These are phyloP conservation scores for Hortaea werneckii DNA, from an alignment of 2,329 filamentous ascomycete species.

Conservation along the genomic window DNA sequence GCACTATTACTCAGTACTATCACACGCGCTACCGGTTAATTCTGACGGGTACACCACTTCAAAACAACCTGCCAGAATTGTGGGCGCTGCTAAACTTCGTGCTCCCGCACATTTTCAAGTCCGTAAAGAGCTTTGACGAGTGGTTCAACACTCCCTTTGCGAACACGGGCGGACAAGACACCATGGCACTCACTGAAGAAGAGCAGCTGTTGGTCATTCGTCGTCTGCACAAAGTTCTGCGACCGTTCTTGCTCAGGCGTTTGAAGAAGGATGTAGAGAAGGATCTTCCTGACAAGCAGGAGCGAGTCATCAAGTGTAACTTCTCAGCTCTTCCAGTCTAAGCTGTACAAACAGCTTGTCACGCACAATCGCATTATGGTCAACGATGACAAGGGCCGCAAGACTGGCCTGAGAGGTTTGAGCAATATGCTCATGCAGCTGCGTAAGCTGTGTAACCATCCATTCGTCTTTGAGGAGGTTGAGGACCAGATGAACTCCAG, in stretches of 20 bases:
- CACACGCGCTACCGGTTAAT: constrained; percentile 90
- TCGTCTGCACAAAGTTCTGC: constrained; percentile 92
- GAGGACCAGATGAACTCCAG: constrained; percentile 96
- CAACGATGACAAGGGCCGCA: constrained; percentile 90
- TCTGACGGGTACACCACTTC: constrained; percentile 89
- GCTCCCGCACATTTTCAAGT: constrained; percentile 97
- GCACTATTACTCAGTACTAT: constrained; percentile 91
- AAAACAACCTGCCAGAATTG: constrained; percentile 92
- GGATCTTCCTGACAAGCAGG: constrained; percentile 95
- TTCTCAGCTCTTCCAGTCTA: constrained; percentile 92
- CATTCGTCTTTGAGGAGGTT: constrained; percentile 95
- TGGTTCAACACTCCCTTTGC: constrained; percentile 99
- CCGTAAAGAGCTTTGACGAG: constrained; percentile 95
- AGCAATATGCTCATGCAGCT: constrained; percentile 99
- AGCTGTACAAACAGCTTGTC: constrained; percentile 94
- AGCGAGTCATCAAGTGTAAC: constrained; percentile 98
- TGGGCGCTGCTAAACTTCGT: constrained; percentile 99
- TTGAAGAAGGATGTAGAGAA: constrained; percentile 99
- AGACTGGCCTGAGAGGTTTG: constrained; percentile 83
- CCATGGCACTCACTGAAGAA: constrained; percentile 99
- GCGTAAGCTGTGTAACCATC: constrained; percentile 96
- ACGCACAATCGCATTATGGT: constrained; percentile 91
- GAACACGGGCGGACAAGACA: constrained; percentile 94
- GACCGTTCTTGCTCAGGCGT: constrained; percentile 94
- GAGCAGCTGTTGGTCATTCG: constrained; percentile 97